Evolutionary conservation across 1,139 yeast species (phyloP).

Genomic region (Yamadazyma spencermartinsiae): DNA sequence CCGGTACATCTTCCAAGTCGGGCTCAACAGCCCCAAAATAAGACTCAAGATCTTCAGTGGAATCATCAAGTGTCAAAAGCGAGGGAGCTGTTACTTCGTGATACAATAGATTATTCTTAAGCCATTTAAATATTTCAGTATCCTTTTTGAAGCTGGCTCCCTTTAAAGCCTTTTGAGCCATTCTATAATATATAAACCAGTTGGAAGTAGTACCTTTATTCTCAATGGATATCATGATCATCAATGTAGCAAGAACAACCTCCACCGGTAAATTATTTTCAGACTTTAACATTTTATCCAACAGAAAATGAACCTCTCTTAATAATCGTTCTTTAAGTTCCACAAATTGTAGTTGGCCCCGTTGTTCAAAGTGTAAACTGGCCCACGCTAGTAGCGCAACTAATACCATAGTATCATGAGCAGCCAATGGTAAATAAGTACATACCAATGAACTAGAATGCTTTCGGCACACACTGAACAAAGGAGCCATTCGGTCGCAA

Average conservation of each 20-base stretch:
- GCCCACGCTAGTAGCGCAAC: conserved; percentile 10
- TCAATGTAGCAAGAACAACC: conserved; percentile 9
- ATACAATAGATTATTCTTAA: conserved; percentile 10
- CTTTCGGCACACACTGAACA: conserved; percentile 9
- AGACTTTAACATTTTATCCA: neutral
- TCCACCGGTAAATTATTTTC: conserved; percentile 5
- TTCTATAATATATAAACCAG: conserved; percentile 9
- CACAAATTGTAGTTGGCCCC: conserved; percentile 6
- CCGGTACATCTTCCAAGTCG: conserved; percentile 8
- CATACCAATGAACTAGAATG: conserved; percentile 9
- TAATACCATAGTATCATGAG: conserved; percentile 9
- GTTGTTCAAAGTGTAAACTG: conserved; percentile 9
- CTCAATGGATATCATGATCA: conserved; percentile 12
- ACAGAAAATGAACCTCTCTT: conserved; percentile 4
- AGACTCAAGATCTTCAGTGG: conserved; percentile 3
- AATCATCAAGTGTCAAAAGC: conserved; percentile 7
- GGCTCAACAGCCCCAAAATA: conserved; percentile 5
- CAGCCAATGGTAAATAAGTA: conserved; percentile 12
- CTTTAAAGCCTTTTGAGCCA: conserved; percentile 11
- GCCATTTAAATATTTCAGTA: conserved; percentile 6
- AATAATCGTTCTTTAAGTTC: conserved; percentile 6
- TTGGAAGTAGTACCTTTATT: conserved; percentile 8
- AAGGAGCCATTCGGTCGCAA: conserved; percentile 10
- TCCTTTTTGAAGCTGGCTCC: neutral
- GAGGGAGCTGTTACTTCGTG: conserved; percentile 13